Base-by-base conservation (phyloP, 148 eudicot genomes). In the Cornus florida region DNA sequence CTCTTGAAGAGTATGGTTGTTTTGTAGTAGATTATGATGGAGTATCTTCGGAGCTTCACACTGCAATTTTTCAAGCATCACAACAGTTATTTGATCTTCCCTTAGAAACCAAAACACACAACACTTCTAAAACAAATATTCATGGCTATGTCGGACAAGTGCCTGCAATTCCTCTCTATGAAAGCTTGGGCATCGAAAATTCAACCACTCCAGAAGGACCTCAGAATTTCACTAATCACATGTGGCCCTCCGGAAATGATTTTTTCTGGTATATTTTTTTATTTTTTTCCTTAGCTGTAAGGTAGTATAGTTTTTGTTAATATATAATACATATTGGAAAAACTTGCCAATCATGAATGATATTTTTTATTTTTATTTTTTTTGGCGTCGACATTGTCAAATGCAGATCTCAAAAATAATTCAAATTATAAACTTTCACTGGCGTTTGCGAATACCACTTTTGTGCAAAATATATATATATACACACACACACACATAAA, bases 171-270 rank as follows among this genome's bases (percentile, higher is more conserved):
- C 87, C 89, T 32, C 80, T 87, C 6, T 87, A 87, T 35, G 87
- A 86, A 77, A 69, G 85, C 33, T 60, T 86, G 39, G 86, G 89
- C 53, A 84, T 86, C 16, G 89, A 82, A 71, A 82, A 84, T 39
- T 81, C 85, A 5, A 84, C 89, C 2, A 84, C 86, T 71, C 46
- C 23, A 9, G 74, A 82, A 53, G 85, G 86, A 67, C 83, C 77
- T 56, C 75, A 86, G 24, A 48, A 39, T 9, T 86, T 86, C 77
- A 84, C 85, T 33, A 76, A 77, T 33, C 74, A 79, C 70, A 73
- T 86, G 79, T 86, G 89, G 86, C 89, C 89, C n/a, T 75, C 80
- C 12, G 89, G 86, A 66, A 83, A 86, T 68, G 76, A 73, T 6
- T 59, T 50, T 72, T 86, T 86, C 82, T 56, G 83, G 88, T 83